Percentiles rank a stretch among this genome's conserved stretches.
Evolutionary conservation across 306 rosid species (phyloP).

Genomic region (Inga laurina): DNA sequence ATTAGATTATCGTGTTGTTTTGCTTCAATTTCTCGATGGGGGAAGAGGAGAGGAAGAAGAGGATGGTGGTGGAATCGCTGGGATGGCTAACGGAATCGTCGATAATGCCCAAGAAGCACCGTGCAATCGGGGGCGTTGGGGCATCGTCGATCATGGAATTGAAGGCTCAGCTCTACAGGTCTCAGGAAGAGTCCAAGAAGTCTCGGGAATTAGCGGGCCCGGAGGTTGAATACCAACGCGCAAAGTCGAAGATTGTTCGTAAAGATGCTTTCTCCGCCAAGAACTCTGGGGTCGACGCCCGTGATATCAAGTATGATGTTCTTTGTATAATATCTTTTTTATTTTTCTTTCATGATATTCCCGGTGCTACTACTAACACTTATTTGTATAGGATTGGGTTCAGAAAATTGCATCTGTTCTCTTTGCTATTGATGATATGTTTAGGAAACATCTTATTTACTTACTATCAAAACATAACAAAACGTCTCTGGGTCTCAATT

Average conservation of each 20-base stretch:
- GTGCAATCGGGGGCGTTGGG: constrained; percentile 84
- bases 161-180: constrained; percentile 85
- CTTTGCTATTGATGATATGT: neutral
- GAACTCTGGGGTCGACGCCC: constrained; percentile 86
- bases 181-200: constrained; percentile 86
- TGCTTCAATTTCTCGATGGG: constrained; percentile 36
- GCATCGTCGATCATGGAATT: constrained; percentile 87
- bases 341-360: neutral
- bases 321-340: neutral
- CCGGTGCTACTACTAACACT: neutral
- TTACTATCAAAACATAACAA: neutral
- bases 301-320: constrained; percentile 64
- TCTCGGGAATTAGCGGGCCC: constrained; percentile 62
- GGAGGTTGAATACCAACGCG: constrained; percentile 71
- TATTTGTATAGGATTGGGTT: constrained; percentile 3
- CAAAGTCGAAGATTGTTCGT: constrained; percentile 62
- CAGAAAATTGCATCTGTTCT: neutral
- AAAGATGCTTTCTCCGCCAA: constrained; percentile 53
- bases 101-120: constrained; percentile 95
- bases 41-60: constrained; percentile 53
- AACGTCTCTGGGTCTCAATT: neutral
- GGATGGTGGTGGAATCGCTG: constrained; percentile 70
- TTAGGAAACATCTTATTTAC: neutral
- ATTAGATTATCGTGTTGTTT: neutral
- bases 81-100: constrained; percentile 99